Evolutionary conservation across 345 rosid species (phyloP).

Genomic region (Citrus maxima): DNA sequence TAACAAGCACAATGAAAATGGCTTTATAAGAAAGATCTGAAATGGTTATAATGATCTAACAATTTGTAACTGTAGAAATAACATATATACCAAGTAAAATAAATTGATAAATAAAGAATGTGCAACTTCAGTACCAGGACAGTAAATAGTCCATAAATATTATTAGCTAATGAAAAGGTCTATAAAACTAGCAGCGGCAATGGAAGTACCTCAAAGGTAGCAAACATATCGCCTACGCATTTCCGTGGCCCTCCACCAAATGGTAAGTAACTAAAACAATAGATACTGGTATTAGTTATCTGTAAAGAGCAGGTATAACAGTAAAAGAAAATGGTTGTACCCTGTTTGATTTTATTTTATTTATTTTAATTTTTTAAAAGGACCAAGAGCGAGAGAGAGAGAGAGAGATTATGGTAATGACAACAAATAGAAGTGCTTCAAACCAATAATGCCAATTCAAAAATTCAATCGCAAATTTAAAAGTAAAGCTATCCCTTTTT

Average conservation of each 20-base stretch:
- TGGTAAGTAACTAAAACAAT: slow-evolving; percentile 75
- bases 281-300: neutral
- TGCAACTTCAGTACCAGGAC: neutral
- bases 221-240: slow-evolving; percentile 97
- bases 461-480: neutral
- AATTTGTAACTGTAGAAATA: neutral
- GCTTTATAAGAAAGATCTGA: neutral
- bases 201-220: slow-evolving; percentile 76
- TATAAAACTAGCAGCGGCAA: neutral
- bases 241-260: slow-evolving; percentile 97
- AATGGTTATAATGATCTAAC: neutral
- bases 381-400: neutral
- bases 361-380: neutral
- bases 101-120: neutral
- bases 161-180: neutral
- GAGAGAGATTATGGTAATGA: neutral
- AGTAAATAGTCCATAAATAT: neutral
- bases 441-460: neutral
- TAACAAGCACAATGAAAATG: neutral
- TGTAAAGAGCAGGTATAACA: neutral
- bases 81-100: neutral
- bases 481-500: neutral
- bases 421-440: neutral
- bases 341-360: neutral
- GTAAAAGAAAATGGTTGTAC: neutral